Percentiles rank a stretch among this genome's conserved stretches.
These are phyloP conservation scores for Annulohypoxylon stygium DNA, from an alignment of 495 filamentous ascomycete species.

Conservation along the genomic window DNA sequence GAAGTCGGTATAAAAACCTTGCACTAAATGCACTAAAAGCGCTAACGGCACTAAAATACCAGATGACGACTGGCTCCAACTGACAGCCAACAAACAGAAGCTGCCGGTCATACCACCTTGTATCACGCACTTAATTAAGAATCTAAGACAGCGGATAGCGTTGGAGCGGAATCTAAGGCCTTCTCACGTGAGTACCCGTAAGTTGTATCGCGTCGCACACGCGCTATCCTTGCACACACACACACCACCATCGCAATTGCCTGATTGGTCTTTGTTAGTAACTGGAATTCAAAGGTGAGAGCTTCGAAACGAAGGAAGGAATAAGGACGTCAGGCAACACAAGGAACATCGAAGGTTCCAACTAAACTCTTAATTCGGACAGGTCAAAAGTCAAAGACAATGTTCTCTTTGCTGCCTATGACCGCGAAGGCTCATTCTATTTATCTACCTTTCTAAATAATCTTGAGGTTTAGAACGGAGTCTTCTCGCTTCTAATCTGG, in stretches of 20 bases:
- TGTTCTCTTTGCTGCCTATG: constrained; percentile 31
- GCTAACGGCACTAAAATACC: background rate
- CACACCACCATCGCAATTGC: constrained; percentile 4
- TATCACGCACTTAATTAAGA: background rate
- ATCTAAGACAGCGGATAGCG: background rate
- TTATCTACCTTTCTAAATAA: background rate
- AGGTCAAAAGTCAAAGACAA: constrained; percentile 11
- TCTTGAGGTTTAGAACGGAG: too few species aligned
- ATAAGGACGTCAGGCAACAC: constrained; percentile 21
- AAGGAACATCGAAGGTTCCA: background rate
- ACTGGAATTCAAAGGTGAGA: background rate
- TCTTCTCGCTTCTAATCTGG: background rate
- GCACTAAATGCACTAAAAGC: background rate
- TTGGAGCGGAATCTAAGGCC: background rate
- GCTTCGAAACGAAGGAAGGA: constrained; percentile 6
- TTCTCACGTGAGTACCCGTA: constrained; percentile 45
- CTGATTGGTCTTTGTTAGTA: constrained; percentile 22
- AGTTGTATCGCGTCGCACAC: constrained; percentile 38
- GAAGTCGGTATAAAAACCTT: constrained; percentile 15
- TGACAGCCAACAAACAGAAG: background rate
- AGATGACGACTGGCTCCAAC: constrained; percentile 19
- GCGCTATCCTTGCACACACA: background rate
- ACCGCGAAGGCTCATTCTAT: background rate
- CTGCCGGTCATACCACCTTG: background rate
- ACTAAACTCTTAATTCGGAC: constrained; percentile 3